Evolutionary conservation across 2,329 filamentous ascomycete genomes (phyloP).

Genomic region (Colletotrichum simmondsii): DNA sequence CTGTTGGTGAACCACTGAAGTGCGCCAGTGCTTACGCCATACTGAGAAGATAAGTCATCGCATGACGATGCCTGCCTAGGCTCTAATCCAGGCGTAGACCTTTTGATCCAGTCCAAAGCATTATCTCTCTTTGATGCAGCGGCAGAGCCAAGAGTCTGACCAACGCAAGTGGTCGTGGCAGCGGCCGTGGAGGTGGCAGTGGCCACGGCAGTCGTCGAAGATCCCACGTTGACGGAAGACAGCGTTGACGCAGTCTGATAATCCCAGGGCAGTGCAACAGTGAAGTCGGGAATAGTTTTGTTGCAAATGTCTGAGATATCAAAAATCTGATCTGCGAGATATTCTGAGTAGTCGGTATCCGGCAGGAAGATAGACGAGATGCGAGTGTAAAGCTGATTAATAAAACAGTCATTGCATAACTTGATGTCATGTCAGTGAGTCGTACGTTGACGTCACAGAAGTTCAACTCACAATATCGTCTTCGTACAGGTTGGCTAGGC

Average conservation of each 20-base stretch:
- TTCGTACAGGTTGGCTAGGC: conserved; percentile 5
- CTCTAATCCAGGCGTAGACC: neutral
- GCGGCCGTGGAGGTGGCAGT: neutral
- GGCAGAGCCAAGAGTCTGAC: neutral
- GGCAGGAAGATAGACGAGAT: neutral
- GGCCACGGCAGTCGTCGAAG: neutral
- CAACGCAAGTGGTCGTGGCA: neutral
- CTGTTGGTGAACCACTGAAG: conserved; percentile 1
- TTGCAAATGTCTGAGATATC: neutral
- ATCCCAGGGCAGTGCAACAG: neutral
- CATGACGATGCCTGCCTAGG: neutral
- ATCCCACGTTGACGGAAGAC: neutral
- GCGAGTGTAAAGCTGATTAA: neutral
- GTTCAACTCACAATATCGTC: neutral
- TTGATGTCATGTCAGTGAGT: neutral
- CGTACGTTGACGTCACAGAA: neutral
- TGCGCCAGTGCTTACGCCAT: neutral
- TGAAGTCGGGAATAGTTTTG: neutral
- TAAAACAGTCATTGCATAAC: neutral
- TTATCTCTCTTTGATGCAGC: neutral
- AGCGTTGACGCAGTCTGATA: neutral
- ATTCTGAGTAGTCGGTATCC: neutral
- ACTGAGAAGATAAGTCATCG: neutral
- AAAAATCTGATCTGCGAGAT: neutral
- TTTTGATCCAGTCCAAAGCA: neutral